Conservation (phyloP, 441 rosid genomes). For the Bocquillonia castaneifolia region DNA sequence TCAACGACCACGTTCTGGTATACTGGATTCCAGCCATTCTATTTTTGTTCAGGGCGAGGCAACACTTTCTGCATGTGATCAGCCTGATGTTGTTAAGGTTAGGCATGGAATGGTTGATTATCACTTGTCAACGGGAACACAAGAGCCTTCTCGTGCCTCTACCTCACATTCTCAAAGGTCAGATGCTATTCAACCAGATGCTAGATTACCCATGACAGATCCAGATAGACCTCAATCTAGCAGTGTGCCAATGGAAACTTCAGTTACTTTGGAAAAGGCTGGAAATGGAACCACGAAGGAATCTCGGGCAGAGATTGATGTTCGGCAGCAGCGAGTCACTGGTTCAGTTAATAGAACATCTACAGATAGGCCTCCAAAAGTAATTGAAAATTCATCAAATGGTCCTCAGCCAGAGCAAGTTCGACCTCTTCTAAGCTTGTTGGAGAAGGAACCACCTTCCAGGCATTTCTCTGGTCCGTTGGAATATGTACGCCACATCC, state of each 20-base stretch:
- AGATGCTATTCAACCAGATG: conserved; percentile 53
- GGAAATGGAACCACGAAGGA: conserved; percentile 34
- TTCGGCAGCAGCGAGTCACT: conserved; percentile 47
- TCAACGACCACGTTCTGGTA: conserved; percentile 70
- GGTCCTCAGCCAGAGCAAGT: conserved; percentile 85
- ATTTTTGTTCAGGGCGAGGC: conserved; percentile 52
- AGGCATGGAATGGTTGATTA: conserved; percentile 49
- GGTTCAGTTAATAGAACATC: conserved; percentile 52
- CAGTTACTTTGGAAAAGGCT: conserved; percentile 38
- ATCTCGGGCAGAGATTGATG: conserved; percentile 45
- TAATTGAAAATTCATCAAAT: conserved; percentile 52
- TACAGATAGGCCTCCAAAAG: conserved; percentile 68
- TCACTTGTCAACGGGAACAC: conserved; percentile 35
- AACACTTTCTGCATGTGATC: conserved; percentile 44
- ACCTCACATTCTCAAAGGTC: conserved; percentile 60
- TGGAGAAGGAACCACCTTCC: conserved; percentile 97
- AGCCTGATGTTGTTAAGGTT: conserved; percentile 47
- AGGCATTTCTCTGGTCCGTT: conserved; percentile 82
- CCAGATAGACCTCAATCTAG: conserved; percentile 60
- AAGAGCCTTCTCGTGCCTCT: conserved; percentile 66
- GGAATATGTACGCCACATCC: conserved; percentile 68
- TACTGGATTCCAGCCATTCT: conserved; percentile 54
- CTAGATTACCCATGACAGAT: conserved; percentile 39
- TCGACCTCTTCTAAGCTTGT: conserved; percentile 93
- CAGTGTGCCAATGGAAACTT: conserved; percentile 44